Evolutionary conservation across 352 stramenopile genomes (phyloP), one percentile per base, ranked within the genome.

Genomic region (Phytopythium cucurbitacearum): DNA sequence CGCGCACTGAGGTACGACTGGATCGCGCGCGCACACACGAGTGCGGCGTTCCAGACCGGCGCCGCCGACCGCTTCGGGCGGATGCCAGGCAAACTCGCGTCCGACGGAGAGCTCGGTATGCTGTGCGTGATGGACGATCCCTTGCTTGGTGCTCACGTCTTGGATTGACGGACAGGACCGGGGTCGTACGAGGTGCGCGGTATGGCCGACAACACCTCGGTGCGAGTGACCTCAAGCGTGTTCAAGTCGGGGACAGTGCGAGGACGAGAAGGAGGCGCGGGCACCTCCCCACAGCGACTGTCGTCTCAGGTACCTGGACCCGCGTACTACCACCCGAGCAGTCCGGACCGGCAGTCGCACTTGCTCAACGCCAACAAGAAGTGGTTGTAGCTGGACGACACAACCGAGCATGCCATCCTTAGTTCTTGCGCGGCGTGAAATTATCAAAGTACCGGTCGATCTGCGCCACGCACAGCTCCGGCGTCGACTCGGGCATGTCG

Each of bases 361-460:
- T 46, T 88, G 50, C 70, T 89, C 15, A 91, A 91, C 57, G 71
- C 74, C 38, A 87, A 86, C 63, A 88, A 87, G 36, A 91, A 91
- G 61, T 91, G 81, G 81, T 55, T 91, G 34, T 91, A 73, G 53
- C 35, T 21, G 7, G 6, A 4, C 15, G 21, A 2, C 10, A 28
- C 33, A n/a, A 51, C 10, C n/a, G 4, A 9, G 35, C 45, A 56
- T 33, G 40, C 38, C 28, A 11, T 28, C 12, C n/a, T 61, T 47
- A 74, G 15, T 64, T 65, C n/a, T 70, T 44, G 48, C 53, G 59
- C 7, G 76, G 79, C 8, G 65, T 82, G 56, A 94, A 94, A 58
- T 90, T 90, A 44, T 91, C 83, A 65, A 91, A 94, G 59, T 87
- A 94, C 33, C 83, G 76, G 62, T 73, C 84, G 53, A 94, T 86